Base-by-base conservation (phyloP, 768 basidiomycete genomes). In the Goffeauzyma gilvescens region DNA sequence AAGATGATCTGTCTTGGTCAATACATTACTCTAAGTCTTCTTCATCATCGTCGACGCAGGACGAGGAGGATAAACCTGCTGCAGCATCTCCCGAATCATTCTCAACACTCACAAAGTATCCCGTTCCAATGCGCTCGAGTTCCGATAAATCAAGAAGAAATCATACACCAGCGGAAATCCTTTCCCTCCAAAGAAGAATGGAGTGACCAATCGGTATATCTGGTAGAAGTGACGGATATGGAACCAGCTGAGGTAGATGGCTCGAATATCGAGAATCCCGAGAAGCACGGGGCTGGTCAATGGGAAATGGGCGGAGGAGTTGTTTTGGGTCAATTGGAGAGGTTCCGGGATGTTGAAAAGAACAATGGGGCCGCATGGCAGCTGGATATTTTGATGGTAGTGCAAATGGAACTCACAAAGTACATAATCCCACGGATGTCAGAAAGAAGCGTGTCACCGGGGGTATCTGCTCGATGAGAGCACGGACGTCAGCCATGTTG, bases 141-240 rank as follows among this genome's bases (percentile, higher is more conserved):
- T 63, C 6, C 59, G 59, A 30, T 60, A 63, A 27, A 58, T 60
- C 36, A 61, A 42, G 52, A 63, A 63, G 18, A 61, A 53, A 40
- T 63, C 62, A 35, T 55, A 63, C 3, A 63, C 30, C 18, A 59
- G 41, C 14, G 62, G 59, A 39, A 63, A 63, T 5, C 62, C 62
- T 0, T 45, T 38, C 2, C 62, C 62, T 10, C 58, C 62, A 25
- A 53, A 58, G 51, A 60, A 59, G 55, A 61, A 63, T 0, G 48
- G 37, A n/a, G 62, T 57, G 26, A 54, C 22, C 6, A 55, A 54
- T 23, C 62, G 42, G 58, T 58, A 63, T 10, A 61, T 46, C 59
- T 63, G 32, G 12, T 45, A 58, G 7, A 27, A 32, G 17, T 50
- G 48, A 2, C 45, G 17, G 20, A 60, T 45, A 37, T 42, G 38